Evolutionary conservation across 371 early-diverging fungal genomes (phyloP).

Genomic region (Funneliformis caledonium): DNA sequence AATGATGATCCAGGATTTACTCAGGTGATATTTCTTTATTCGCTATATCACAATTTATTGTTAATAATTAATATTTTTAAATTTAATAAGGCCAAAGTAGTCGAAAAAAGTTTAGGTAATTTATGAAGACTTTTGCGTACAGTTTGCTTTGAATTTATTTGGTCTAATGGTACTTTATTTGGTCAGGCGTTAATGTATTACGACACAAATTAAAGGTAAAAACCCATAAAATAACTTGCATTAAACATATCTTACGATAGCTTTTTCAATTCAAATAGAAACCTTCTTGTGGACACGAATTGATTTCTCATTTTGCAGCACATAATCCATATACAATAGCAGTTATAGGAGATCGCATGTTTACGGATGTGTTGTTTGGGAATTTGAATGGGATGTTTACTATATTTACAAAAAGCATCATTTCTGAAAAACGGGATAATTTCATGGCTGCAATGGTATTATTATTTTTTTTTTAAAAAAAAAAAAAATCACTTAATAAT

Average conservation of each 20-base stretch:
- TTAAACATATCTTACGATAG: constrained; percentile 28
- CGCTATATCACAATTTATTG: neutral
- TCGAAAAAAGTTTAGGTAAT: constrained; percentile 46
- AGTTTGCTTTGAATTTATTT: neutral
- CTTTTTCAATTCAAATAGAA: constrained; percentile 61
- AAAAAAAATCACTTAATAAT: too few species aligned
- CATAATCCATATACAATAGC: constrained; percentile 58
- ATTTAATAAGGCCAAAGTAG: constrained; percentile 37
- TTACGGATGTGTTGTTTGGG: constrained; percentile 89
- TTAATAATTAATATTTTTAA: constrained; percentile 21
- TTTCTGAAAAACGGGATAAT: constrained; percentile 82
- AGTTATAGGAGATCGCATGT: constrained; percentile 87
- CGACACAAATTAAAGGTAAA: constrained; percentile 49
- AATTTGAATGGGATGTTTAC: constrained; percentile 77
- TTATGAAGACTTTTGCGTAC: neutral
- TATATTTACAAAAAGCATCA: constrained; percentile 71
- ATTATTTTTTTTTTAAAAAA: neutral
- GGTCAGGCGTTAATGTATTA: constrained; percentile 47
- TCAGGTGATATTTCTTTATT: constrained; percentile 51
- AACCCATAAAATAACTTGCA: neutral
- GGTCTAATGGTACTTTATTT: neutral
- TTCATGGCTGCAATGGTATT: constrained; percentile 65
- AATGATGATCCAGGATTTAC: constrained; percentile 65
- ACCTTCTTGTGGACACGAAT: constrained; percentile 74
- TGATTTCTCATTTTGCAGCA: constrained; percentile 44